Percentiles rank a stretch among this genome's conserved stretches.
Evolutionary conservation across 768 basidiomycete genomes (phyloP).

Genomic region (Trametes gibbosa): DNA sequence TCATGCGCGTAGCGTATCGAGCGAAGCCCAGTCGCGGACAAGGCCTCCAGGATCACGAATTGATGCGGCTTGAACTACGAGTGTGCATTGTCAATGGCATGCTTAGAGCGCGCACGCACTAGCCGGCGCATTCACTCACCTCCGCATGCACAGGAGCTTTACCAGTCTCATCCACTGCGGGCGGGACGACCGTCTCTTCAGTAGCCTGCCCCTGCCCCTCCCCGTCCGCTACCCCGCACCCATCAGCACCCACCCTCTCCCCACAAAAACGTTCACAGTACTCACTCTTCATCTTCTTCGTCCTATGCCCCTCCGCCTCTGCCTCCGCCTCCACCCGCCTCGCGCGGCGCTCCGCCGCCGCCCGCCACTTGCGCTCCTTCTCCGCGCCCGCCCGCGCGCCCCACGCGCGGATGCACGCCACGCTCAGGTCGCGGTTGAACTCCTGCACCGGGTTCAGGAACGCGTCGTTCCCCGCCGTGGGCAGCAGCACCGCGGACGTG

Average conservation of each 20-base stretch:
- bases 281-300: constrained; percentile 49
- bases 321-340: constrained; percentile 23
- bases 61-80: constrained; percentile 56
- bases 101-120: not conserved
- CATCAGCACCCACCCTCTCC: constrained; percentile 11
- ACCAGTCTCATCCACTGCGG: not conserved
- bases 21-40: constrained; percentile 93
- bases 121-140: not conserved
- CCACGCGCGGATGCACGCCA: constrained; percentile 90
- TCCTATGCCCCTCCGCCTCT: constrained; percentile 27
- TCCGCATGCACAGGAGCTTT: constrained; percentile 10
- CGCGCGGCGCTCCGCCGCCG: constrained; percentile 47
- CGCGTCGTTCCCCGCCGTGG: constrained; percentile 65
- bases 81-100: no score
- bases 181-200: not conserved
- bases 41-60: constrained; percentile 84
- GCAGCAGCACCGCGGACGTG: constrained; percentile 74
- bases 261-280: not conserved
- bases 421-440: constrained; percentile 93
- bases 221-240: constrained; percentile 5
- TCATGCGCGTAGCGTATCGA: constrained; percentile 98
- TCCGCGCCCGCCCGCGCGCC: constrained; percentile 64
- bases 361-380: constrained; percentile 62
- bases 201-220: not conserved
- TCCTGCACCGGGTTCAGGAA: constrained; percentile 98